Percentiles rank a stretch among this genome's conserved stretches.
phyloP scores from a whole-genome alignment of 1,139 yeast species.

The Saccharomycopsis crataegensis region DNA sequence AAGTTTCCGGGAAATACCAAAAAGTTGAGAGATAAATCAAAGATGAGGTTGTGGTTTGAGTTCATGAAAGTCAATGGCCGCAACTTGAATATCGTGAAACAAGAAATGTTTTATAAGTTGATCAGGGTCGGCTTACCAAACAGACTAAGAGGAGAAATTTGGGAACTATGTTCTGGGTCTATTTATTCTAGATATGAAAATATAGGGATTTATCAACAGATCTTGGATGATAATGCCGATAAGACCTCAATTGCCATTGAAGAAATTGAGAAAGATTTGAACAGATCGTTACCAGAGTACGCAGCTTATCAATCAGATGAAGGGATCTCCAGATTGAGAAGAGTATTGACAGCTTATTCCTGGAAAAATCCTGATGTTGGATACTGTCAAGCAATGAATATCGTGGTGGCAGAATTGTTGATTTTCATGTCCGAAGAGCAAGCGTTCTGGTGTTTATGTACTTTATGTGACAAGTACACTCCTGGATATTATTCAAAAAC shows the following conservation, averaged over 20 bases:
- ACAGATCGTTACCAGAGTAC: conserved; percentile 91
- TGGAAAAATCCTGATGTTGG: conserved; percentile 98
- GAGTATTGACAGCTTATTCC: conserved; percentile 88
- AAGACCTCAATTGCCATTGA: conserved; percentile 79
- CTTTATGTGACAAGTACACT: conserved; percentile 75
- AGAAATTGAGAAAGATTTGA: conserved; percentile 93
- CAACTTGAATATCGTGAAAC: conserved; percentile 66
- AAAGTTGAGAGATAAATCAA: conserved; percentile 71
- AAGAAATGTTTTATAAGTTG: conserved; percentile 72
- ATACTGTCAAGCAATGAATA: conserved; percentile 98
- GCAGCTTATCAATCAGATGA: conserved; percentile 84
- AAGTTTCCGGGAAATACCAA: conserved; percentile 87
- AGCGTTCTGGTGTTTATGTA: conserved; percentile 87
- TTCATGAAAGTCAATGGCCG: conserved; percentile 78
- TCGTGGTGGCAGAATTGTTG: conserved; percentile 86
- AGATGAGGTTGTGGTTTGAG: conserved; percentile 91
- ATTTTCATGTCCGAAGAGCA: conserved; percentile 96
- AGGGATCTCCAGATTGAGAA: conserved; percentile 76
- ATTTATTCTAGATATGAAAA: conserved; percentile 65
- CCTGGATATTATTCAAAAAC: conserved; percentile 97
- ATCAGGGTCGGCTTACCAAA: conserved; percentile 91
- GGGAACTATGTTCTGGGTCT: conserved; percentile 92
- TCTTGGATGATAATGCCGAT: conserved; percentile 54
- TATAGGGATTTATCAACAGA: conserved; percentile 47
- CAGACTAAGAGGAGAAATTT: conserved; percentile 84